Percentiles rank a stretch among this genome's conserved stretches.
These are phyloP conservation scores for Millerozyma miso DNA, from an alignment of 805 yeast genomes.

Conservation along the genomic window DNA sequence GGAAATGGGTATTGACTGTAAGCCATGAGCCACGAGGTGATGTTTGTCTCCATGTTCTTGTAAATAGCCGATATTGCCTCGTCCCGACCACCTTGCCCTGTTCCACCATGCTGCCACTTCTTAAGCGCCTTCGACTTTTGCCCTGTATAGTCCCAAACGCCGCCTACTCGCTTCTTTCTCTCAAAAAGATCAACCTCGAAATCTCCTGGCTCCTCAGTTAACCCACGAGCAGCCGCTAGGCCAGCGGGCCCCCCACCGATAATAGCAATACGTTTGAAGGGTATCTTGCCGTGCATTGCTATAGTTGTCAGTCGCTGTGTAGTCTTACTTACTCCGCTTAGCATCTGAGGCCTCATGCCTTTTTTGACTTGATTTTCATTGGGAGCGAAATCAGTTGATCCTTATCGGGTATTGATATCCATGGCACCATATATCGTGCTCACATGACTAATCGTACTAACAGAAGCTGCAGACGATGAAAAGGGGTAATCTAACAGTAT, in stretches of 20 bases:
- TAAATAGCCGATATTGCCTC: slow-evolving; percentile 49
- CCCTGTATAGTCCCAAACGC: slow-evolving; percentile 61
- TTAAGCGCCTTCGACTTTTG: slow-evolving; percentile 27
- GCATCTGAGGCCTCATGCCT: too few species aligned
- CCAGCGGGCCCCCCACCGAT: slow-evolving; percentile 82
- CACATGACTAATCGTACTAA: too few species aligned
- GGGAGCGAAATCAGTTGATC: too few species aligned
- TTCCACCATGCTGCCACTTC: slow-evolving; percentile 14
- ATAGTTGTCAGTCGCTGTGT: too few species aligned
- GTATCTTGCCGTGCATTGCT: too few species aligned
- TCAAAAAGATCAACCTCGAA: slow-evolving; percentile 59
- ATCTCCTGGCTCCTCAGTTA: slow-evolving; percentile 44
- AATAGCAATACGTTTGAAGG: slow-evolving; percentile 49
- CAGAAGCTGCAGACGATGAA: too few species aligned
- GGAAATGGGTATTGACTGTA: slow-evolving; percentile 24
- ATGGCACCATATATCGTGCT: too few species aligned
- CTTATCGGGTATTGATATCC: too few species aligned
- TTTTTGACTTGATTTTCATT: too few species aligned
- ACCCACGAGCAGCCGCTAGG: slow-evolving; percentile 59
- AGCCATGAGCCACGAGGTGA: slow-evolving; percentile 63
- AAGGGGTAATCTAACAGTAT: too few species aligned
- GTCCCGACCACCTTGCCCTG: slow-evolving; percentile 8
- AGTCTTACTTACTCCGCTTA: too few species aligned
- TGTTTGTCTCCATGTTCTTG: slow-evolving; percentile 64
- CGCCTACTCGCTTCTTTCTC: slow-evolving; percentile 59